A percentile compares a stretch with the other conserved stretches of the same genome.
These are phyloP conservation scores for Haberlea rhodopensis DNA, from an alignment of 257 asterid genomes.

Conservation along the genomic window DNA sequence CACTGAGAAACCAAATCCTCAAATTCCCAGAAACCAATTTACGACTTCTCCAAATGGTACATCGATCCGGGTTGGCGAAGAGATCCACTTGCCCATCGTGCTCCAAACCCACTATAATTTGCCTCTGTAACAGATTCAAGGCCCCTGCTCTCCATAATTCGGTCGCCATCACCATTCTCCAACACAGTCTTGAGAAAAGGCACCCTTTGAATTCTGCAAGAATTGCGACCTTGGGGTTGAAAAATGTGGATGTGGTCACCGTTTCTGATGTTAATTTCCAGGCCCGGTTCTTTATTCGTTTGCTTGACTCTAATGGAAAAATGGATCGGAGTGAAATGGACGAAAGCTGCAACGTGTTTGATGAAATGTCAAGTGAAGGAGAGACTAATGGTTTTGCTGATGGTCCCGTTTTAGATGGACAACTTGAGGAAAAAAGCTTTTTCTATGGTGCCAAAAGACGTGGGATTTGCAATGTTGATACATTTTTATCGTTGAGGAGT, in stretches of 20 bases:
- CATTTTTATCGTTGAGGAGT: background rate
- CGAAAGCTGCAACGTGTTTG: constrained; percentile 34
- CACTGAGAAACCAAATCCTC: constrained; percentile 16
- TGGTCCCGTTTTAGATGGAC: background rate
- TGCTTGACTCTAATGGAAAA: constrained; percentile 19
- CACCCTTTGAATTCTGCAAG: constrained; percentile 82
- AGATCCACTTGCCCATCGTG: constrained; percentile 73
- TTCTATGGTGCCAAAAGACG: constrained; percentile 12
- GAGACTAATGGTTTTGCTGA: constrained; percentile 6
- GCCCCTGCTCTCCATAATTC: constrained; percentile 54
- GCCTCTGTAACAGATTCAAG: constrained; percentile 68
- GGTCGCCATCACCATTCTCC: constrained; percentile 67
- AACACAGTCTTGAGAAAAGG: constrained; percentile 68
- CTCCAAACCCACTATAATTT: constrained; percentile 60
- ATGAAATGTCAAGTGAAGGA: constrained; percentile 32
- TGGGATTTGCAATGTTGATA: constrained; percentile 6
- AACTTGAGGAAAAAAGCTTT: constrained; percentile 5
- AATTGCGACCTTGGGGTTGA: constrained; percentile 63
- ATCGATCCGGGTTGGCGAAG: constrained; percentile 44
- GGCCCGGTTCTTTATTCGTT: constrained; percentile 49
- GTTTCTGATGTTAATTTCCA: constrained; percentile 65
- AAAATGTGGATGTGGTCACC: constrained; percentile 41
- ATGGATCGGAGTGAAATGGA: constrained; percentile 16
- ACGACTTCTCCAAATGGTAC: constrained; percentile 42
- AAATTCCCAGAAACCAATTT: constrained; percentile 23